phyloP scores from a whole-genome alignment of 768 basidiomycete species.

The Tulasnella sp. region DNA sequence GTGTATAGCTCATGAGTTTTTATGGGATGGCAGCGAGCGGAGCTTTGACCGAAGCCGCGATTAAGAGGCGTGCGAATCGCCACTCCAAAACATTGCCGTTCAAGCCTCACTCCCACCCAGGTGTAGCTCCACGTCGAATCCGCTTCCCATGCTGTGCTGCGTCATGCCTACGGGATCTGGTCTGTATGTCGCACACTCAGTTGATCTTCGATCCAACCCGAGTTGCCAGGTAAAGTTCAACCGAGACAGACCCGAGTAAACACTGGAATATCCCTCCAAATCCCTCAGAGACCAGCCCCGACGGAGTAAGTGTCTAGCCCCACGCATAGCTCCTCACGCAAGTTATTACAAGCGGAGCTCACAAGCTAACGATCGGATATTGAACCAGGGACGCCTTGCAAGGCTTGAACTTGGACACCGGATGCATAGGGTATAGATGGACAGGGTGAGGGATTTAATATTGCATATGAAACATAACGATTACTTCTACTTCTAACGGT shows the following conservation, averaged over 20 bases:
- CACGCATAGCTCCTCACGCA: neutral
- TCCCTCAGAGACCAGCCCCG: neutral
- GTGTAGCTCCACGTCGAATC: neutral
- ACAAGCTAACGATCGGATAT: too few relatives aligned
- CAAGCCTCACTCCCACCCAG: neutral
- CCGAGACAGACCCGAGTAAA: neutral
- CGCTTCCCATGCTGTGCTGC: neutral
- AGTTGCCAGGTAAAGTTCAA: neutral
- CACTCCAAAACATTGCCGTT: neutral
- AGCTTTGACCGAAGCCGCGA: neutral
- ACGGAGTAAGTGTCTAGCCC: neutral
- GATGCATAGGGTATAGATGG: neutral
- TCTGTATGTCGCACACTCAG: too few relatives aligned
- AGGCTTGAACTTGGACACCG: neutral
- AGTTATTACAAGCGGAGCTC: neutral
- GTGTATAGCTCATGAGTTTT: neutral
- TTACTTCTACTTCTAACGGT: too few relatives aligned
- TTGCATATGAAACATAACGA: neutral
- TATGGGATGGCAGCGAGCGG: too few relatives aligned
- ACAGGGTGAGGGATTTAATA: neutral
- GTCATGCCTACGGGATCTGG: neutral
- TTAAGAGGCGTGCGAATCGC: neutral
- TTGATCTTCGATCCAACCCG: neutral
- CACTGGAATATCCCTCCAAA: neutral
- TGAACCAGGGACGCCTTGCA: neutral